phyloP scores from a whole-genome alignment of 1,284 basidiomycete genomes.

The Ustilago trichophora region DNA sequence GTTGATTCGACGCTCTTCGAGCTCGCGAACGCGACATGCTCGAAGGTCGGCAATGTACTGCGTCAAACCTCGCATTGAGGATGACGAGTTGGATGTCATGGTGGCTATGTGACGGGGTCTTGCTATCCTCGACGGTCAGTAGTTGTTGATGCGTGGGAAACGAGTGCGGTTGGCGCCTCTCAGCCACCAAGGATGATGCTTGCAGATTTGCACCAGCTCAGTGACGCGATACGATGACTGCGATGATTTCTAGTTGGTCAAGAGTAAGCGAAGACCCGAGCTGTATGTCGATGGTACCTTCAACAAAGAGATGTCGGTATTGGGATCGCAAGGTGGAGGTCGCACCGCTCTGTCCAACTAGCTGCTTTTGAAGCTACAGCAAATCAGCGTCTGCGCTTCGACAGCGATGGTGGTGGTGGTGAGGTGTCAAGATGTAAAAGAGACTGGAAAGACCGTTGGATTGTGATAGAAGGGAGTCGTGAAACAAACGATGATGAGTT shows the following conservation, averaged over 20 bases:
- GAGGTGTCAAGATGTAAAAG: not conserved
- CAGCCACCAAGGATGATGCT: too few relatives aligned
- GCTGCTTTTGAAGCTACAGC: not conserved
- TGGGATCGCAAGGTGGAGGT: not conserved
- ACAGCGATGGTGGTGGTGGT: not conserved
- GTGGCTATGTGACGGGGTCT: not conserved
- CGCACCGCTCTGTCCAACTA: not conserved
- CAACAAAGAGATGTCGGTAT: too few relatives aligned
- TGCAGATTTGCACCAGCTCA: too few relatives aligned
- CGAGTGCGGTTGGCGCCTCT: too few relatives aligned
- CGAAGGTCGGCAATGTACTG: slow-evolving; percentile 99
- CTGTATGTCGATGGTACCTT: too few relatives aligned
- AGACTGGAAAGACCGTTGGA: not conserved
- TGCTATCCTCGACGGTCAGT: not conserved
- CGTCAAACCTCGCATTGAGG: slow-evolving; percentile 57
- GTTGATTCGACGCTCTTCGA: slow-evolving; percentile 95
- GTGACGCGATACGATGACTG: too few relatives aligned
- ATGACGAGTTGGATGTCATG: slow-evolving; percentile 48
- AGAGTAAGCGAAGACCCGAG: too few relatives aligned
- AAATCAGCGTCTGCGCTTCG: not conserved
- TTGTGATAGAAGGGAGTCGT: not conserved
- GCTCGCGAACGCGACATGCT: slow-evolving; percentile 72
- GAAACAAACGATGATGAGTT: not conserved
- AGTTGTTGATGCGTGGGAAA: not conserved
- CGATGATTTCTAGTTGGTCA: too few relatives aligned